These are phyloP conservation scores for Beta corolliflora DNA, from an alignment of 179 eudicot genomes.

Conservation along the genomic window DNA sequence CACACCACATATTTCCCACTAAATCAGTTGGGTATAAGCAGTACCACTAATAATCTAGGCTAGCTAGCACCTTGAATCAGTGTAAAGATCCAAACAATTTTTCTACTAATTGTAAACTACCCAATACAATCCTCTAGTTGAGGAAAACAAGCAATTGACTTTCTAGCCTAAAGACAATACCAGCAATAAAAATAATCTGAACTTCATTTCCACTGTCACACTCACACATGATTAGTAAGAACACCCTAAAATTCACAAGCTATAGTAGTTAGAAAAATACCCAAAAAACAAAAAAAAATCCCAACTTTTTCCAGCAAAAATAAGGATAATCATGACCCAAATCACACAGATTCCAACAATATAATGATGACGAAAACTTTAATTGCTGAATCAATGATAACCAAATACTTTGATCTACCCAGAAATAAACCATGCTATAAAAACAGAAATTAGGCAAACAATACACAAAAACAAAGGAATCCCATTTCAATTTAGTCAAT, in stretches of 20 bases:
- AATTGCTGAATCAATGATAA: constrained; percentile 8
- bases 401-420: constrained; percentile 18
- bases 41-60: background rate
- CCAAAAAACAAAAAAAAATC: background rate
- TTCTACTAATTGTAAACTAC: background rate
- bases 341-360: constrained; percentile 12
- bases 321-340: background rate
- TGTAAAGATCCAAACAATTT: background rate
- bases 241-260: background rate
- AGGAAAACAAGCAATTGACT: constrained; percentile 14
- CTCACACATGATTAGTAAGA: constrained; percentile 7
- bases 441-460: background rate
- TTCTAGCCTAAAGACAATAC: constrained; percentile 5
- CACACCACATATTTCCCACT: background rate
- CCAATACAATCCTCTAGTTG: background rate
- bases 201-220: background rate
- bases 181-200: too few relatives aligned
- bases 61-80: background rate
- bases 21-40: background rate
- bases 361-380: constrained; percentile 1
- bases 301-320: background rate
- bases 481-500: constrained; percentile 18
- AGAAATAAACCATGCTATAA: background rate
- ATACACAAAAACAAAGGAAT: background rate
- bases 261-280: too few relatives aligned